These are phyloP conservation scores for Cercospora canescens DNA, from an alignment of 2,329 filamentous ascomycete species.

Conservation along the genomic window DNA sequence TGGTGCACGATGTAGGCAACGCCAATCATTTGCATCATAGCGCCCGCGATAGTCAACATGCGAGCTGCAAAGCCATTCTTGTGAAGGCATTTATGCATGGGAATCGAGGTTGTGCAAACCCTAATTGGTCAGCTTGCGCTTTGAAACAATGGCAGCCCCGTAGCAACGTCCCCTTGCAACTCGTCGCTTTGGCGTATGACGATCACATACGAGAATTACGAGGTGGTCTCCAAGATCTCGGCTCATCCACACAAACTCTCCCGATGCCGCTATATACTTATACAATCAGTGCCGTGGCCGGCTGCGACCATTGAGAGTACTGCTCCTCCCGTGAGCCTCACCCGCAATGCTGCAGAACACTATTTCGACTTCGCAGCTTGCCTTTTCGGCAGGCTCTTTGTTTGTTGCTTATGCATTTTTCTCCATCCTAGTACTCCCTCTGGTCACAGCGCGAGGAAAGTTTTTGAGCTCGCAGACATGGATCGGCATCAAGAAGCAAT, in stretches of 20 bases:
- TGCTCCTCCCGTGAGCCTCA: background rate
- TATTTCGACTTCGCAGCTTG: constrained; percentile 9
- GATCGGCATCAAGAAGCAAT: constrained; percentile 22
- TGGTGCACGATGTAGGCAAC: background rate
- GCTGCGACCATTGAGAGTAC: background rate
- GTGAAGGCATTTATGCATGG: background rate
- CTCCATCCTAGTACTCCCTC: constrained; percentile 13
- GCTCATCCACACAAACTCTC: background rate
- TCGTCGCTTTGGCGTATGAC: constrained; percentile 1
- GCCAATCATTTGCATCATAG: background rate
- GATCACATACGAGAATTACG: constrained; percentile 17
- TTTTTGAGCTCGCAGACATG: constrained; percentile 19
- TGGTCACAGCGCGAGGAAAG: constrained; percentile 12
- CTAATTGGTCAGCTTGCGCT: background rate
- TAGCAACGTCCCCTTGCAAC: background rate
- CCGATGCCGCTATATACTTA: background rate
- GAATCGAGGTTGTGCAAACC: background rate
- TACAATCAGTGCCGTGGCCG: constrained; percentile 3
- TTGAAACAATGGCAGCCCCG: background rate
- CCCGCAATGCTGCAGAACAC: constrained; percentile 8
- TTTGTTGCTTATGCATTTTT: constrained; percentile 13
- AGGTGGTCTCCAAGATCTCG: background rate
- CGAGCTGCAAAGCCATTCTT: background rate
- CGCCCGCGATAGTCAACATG: background rate
- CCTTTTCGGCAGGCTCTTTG: constrained; percentile 14